phyloP scores from a whole-genome alignment of 495 filamentous ascomycete species.

The Aspergillus campestris region DNA sequence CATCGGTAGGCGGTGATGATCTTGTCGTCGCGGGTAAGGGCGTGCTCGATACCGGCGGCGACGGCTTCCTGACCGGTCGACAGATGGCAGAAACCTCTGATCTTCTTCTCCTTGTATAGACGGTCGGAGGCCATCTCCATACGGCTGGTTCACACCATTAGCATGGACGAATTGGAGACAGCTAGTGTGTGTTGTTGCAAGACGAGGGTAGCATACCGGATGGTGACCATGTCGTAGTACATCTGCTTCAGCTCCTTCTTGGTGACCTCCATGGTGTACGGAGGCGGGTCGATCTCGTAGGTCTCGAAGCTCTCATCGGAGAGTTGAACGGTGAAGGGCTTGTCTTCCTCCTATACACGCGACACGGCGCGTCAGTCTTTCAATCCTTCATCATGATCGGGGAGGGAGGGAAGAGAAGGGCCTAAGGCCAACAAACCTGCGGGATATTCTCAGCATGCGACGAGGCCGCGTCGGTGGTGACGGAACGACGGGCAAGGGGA shows the following conservation, averaged over 20 bases:
- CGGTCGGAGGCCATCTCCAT: slow-evolving; percentile 99
- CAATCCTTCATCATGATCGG: slow-evolving; percentile 1
- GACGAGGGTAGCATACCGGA: slow-evolving; percentile 53
- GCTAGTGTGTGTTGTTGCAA: slow-evolving; percentile 1
- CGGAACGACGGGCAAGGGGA: slow-evolving; percentile 56
- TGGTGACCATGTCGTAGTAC: slow-evolving; percentile 94
- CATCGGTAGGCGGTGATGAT: slow-evolving; percentile 97
- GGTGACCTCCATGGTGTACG: slow-evolving; percentile 83
- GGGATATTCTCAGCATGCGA: slow-evolving; percentile 73
- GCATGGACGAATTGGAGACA: neutral
- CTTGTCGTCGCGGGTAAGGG: slow-evolving; percentile 82
- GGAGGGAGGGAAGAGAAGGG: slow-evolving; percentile 2
- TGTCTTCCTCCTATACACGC: slow-evolving; percentile 71
- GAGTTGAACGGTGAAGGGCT: slow-evolving; percentile 85
- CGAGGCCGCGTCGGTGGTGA: slow-evolving; percentile 91
- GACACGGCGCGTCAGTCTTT: slow-evolving; percentile 16
- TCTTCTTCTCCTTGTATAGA: slow-evolving; percentile 99
- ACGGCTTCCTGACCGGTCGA: slow-evolving; percentile 98
- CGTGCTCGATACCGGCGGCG: slow-evolving; percentile 93
- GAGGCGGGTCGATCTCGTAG: slow-evolving; percentile 93
- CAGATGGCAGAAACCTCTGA: slow-evolving; percentile 97
- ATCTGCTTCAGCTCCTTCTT: slow-evolving; percentile 98
- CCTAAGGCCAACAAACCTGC: slow-evolving; percentile 50
- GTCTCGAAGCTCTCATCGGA: slow-evolving; percentile 99
- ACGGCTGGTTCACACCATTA: slow-evolving; percentile 49